These are phyloP conservation scores for Haplosporangium sp. DNA, from an alignment of 371 early-diverging fungal species.

Conservation along the genomic window DNA sequence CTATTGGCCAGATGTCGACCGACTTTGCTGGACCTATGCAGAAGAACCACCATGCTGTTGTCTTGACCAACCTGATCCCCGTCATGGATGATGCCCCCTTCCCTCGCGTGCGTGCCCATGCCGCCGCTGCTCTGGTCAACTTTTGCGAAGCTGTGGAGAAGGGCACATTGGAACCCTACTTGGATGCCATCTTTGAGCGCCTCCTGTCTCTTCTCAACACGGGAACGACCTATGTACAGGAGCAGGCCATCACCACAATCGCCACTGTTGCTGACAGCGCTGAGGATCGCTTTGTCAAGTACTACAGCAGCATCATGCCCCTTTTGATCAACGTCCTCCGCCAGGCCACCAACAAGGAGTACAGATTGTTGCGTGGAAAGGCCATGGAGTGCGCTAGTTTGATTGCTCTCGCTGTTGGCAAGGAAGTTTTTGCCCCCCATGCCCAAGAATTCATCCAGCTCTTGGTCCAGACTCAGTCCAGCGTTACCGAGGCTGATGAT, in stretches of 20 bases:
- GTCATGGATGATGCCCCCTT: slow-evolving; percentile 82
- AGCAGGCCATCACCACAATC: slow-evolving; percentile 97
- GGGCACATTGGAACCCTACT: slow-evolving; percentile 83
- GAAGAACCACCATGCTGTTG: slow-evolving; percentile 78
- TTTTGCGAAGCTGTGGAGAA: slow-evolving; percentile 90
- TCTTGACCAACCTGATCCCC: slow-evolving; percentile 86
- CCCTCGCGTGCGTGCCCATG: slow-evolving; percentile 92
- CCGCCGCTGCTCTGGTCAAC: slow-evolving; percentile 97
- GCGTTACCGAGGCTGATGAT: slow-evolving; percentile 89
- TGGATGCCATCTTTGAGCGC: slow-evolving; percentile 89
- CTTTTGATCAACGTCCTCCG: slow-evolving; percentile 86
- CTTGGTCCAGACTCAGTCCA: slow-evolving; percentile 81
- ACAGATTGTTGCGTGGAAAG: slow-evolving; percentile 92
- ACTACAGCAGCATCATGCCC: slow-evolving; percentile 95
- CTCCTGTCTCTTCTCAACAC: slow-evolving; percentile 85
- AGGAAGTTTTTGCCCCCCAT: slow-evolving; percentile 85
- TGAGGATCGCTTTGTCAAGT: slow-evolving; percentile 87
- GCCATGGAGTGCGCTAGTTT: slow-evolving; percentile 95
- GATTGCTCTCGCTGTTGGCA: slow-evolving; percentile 93
- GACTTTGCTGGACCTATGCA: slow-evolving; percentile 94
- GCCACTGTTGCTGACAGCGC: slow-evolving; percentile 98
- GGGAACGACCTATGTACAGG: slow-evolving; percentile 91
- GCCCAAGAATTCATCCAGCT: slow-evolving; percentile 82
- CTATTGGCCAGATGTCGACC: slow-evolving; percentile 96
- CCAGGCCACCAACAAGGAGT: slow-evolving; percentile 85